A percentile compares a stretch with the other conserved stretches of the same genome.
These are phyloP conservation scores for Athelia psychrophila DNA, from an alignment of 1,284 basidiomycete genomes.

Conservation along the genomic window DNA sequence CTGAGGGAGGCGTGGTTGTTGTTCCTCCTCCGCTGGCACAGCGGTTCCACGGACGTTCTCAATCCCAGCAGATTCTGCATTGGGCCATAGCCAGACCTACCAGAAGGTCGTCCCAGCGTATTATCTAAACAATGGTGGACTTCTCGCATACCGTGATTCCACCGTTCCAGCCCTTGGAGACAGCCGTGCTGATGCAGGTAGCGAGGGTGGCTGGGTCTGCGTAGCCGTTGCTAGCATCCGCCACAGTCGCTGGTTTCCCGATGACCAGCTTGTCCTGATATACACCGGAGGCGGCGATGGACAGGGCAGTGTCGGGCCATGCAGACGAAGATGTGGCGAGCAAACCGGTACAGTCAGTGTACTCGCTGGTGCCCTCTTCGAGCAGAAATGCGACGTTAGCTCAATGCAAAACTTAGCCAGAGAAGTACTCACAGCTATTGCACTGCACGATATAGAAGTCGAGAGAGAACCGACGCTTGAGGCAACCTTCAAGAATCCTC, in stretches of 20 bases:
- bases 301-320: slow-evolving; percentile 41
- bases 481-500: slow-evolving; percentile 17
- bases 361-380: slow-evolving; percentile 41
- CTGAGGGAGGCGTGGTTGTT: too few relatives aligned
- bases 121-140: background rate
- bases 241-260: slow-evolving; percentile 17
- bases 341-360: slow-evolving; percentile 42
- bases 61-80: too few relatives aligned
- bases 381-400: background rate
- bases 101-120: too few relatives aligned
- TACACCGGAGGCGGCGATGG: slow-evolving; percentile 42
- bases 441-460: slow-evolving; percentile 10
- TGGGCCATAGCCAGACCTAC: too few relatives aligned
- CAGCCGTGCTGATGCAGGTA: slow-evolving; percentile 38
- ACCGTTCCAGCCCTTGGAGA: slow-evolving; percentile 45
- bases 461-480: slow-evolving; percentile 12
- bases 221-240: slow-evolving; percentile 32
- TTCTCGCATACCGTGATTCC: slow-evolving; percentile 20
- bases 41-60: slow-evolving; percentile 5
- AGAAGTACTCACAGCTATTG: slow-evolving; percentile 14
- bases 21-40: background rate
- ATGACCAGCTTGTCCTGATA: slow-evolving; percentile 21
- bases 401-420: background rate
- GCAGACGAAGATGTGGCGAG: slow-evolving; percentile 36
- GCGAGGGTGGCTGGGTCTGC: slow-evolving; percentile 41